Percentiles rank a stretch among this genome's conserved stretches.
Conservation (phyloP, 2,329 filamentous ascomycete genomes). For the Diplodia intermedia region DNA sequence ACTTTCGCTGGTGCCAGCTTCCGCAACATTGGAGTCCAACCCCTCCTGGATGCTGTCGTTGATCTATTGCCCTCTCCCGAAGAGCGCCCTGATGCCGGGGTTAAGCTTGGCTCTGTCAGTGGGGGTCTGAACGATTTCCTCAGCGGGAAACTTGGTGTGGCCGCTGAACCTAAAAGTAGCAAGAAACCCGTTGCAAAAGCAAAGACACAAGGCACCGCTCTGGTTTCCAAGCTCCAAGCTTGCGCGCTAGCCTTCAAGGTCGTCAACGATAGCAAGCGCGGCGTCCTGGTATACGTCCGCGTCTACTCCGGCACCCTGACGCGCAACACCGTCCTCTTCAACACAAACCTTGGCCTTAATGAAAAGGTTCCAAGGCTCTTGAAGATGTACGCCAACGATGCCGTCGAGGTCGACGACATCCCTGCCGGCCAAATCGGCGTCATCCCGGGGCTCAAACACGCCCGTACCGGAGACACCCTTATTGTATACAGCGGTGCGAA, state of each 20-base stretch:
- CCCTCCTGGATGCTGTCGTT: conserved; percentile 84
- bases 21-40: conserved; percentile 91
- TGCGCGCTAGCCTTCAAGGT: conserved; percentile 89
- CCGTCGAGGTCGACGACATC: conserved; percentile 82
- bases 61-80: conserved; percentile 85
- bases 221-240: conserved; percentile 68
- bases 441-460: conserved; percentile 84
- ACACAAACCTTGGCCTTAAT: conserved; percentile 79
- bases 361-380: conserved; percentile 83
- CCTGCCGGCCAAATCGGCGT: conserved; percentile 91
- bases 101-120: conserved; percentile 68
- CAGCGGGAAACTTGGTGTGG: conserved; percentile 44
- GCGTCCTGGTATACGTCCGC: conserved; percentile 88
- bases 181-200: conserved; percentile 31
- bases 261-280: conserved; percentile 83
- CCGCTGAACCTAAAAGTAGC: conserved; percentile 29
- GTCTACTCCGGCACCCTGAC: conserved; percentile 86
- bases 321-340: conserved; percentile 79
- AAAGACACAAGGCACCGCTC: conserved; percentile 38
- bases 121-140: conserved; percentile 61
- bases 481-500: conserved; percentile 72
- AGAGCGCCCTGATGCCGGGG: conserved; percentile 79
- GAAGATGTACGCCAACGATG: conserved; percentile 88
- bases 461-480: conserved; percentile 92
- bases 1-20: conserved; percentile 93